A percentile compares a stretch with the other conserved stretches of the same genome.
Evolutionary conservation across 371 early-diverging fungal genomes (phyloP).

Genomic region (Haplosporangium sp.): DNA sequence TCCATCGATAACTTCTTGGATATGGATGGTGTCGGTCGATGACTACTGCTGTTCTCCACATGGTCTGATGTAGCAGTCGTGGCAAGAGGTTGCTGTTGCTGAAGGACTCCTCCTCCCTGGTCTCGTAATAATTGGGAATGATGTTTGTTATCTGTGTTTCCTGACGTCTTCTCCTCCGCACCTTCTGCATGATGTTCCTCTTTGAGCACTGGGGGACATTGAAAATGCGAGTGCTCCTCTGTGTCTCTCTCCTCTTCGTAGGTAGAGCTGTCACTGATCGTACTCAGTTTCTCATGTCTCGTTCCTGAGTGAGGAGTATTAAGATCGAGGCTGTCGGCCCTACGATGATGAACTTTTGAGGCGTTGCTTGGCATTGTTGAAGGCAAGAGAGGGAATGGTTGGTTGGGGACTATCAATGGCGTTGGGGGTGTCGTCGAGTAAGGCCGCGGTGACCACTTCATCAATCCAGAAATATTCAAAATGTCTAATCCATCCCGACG

Average conservation of each 20-base stretch:
- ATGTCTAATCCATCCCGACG: constrained; percentile 59
- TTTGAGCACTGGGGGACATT: background rate
- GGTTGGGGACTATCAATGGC: constrained; percentile 21
- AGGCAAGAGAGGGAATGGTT: background rate
- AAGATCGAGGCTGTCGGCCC: background rate
- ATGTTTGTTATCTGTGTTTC: too few species aligned
- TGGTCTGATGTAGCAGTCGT: background rate
- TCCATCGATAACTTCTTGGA: constrained; percentile 16
- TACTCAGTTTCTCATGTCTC: constrained; percentile 4
- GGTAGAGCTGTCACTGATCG: constrained; percentile 8
- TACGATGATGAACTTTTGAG: background rate
- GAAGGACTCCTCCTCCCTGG: too few species aligned
- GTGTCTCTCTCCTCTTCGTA: background rate
- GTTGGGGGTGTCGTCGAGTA: constrained; percentile 53
- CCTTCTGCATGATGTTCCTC: background rate
- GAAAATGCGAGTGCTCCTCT: background rate
- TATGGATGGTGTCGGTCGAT: background rate
- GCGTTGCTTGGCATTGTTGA: background rate
- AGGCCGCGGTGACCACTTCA: constrained; percentile 21
- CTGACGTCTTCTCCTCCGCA: background rate
- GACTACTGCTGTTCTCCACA: background rate
- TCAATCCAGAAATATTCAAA: constrained; percentile 33
- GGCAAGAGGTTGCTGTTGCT: too few species aligned
- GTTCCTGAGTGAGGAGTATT: background rate
- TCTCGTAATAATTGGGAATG: too few species aligned